These are phyloP conservation scores for Phlebiopsis flavidoalba DNA, from an alignment of 768 basidiomycete genomes.

Conservation along the genomic window DNA sequence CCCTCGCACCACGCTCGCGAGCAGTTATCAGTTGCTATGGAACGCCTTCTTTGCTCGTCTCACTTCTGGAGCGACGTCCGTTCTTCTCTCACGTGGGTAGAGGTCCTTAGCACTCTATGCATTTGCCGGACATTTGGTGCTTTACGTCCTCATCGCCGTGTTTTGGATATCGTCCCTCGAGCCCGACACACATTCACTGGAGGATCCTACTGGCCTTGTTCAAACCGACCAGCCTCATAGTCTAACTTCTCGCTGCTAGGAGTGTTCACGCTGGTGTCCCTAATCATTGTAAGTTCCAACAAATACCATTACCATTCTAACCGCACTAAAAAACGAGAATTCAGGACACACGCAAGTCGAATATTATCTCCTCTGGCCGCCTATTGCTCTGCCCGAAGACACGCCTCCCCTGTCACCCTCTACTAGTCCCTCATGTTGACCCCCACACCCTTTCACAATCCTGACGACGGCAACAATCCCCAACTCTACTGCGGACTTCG, in stretches of 20 bases:
- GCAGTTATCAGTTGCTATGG: constrained; percentile 90
- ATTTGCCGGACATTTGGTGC: constrained; percentile 91
- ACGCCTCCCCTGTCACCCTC: constrained; percentile 32
- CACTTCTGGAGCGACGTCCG: constrained; percentile 80
- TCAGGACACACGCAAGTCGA: constrained; percentile 73
- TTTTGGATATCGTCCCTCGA: constrained; percentile 94
- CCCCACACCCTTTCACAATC: too few relatives aligned
- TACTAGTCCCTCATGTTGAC: constrained; percentile 28
- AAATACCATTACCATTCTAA: background rate
- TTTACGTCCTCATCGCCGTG: constrained; percentile 78
- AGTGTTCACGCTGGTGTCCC: constrained; percentile 49
- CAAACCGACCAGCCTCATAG: constrained; percentile 63
- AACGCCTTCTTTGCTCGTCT: constrained; percentile 89
- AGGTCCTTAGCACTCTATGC: constrained; percentile 78
- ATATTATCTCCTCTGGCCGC: constrained; percentile 49
- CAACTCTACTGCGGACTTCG: constrained; percentile 14
- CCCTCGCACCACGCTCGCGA: constrained; percentile 87
- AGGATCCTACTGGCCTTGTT: constrained; percentile 80
- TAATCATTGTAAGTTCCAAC: constrained; percentile 49
- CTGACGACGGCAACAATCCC: constrained; percentile 30
- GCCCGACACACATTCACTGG: constrained; percentile 76
- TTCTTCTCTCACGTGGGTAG: constrained; percentile 82
- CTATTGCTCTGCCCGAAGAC: constrained; percentile 19
- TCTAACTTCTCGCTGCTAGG: constrained; percentile 76
- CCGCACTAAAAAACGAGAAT: background rate